A percentile compares a stretch with the other conserved stretches of the same genome.
These are phyloP conservation scores for Trichosporon asahii DNA, from an alignment of 1,284 basidiomycete genomes.

Conservation along the genomic window DNA sequence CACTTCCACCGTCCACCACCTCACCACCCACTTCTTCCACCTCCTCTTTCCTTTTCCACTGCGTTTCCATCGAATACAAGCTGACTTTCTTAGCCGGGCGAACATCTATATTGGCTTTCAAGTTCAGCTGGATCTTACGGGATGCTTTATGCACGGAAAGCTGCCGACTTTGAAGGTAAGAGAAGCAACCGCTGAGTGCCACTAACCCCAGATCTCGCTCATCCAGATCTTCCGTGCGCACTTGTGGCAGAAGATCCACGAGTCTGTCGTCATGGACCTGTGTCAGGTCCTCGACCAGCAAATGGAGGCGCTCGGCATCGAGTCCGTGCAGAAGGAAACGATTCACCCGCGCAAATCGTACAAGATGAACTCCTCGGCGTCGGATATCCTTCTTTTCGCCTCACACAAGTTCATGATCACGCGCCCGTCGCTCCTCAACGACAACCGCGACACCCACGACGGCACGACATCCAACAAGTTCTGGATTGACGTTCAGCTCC, in stretches of 20 bases:
- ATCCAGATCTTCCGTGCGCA: slow-evolving; percentile 99
- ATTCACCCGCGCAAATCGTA: slow-evolving; percentile 90
- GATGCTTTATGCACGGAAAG: slow-evolving; percentile 81
- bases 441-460: slow-evolving; percentile 93
- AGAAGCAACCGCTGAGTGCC: slow-evolving; percentile 41
- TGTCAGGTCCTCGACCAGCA: slow-evolving; percentile 99
- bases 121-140: slow-evolving; percentile 94
- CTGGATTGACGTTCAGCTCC: slow-evolving; percentile 97
- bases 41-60: not conserved
- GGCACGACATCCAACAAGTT: slow-evolving; percentile 98
- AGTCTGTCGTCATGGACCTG: slow-evolving; percentile 93
- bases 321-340: slow-evolving; percentile 86
- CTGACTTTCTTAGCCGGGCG: slow-evolving; percentile 58
- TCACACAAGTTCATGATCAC: slow-evolving; percentile 99
- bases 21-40: not conserved
- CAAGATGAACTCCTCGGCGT: slow-evolving; percentile 96
- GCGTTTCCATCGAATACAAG: not conserved
- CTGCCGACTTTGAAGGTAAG: slow-evolving; percentile 57
- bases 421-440: slow-evolving; percentile 90
- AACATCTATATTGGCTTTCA: slow-evolving; percentile 69
- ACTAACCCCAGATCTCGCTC: slow-evolving; percentile 79
- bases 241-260: slow-evolving; percentile 80
- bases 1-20: not conserved
- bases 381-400: slow-evolving; percentile 95
- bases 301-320: slow-evolving; percentile 94